Percentiles rank a stretch among this genome's conserved stretches.
Evolutionary conservation across 202 grass and related monocot species (phyloP).

Genomic region (Panicum virgatum): DNA sequence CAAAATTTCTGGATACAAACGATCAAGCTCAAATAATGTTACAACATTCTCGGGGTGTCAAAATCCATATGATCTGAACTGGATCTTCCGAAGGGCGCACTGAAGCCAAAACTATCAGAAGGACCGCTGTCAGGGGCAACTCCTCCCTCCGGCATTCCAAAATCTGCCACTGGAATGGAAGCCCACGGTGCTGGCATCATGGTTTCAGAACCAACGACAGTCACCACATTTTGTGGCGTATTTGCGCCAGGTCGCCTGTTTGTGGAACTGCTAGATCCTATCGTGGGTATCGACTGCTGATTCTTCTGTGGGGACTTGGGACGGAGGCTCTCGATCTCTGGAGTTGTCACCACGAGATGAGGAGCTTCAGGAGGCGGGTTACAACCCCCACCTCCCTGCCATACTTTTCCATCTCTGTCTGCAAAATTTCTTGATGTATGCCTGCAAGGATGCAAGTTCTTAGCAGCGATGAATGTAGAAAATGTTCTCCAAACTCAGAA

Average conservation of each 20-base stretch:
- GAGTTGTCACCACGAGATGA: slow-evolving; percentile 81
- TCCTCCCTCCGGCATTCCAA: slow-evolving; percentile 44
- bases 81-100: slow-evolving; percentile 30
- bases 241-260: slow-evolving; percentile 50
- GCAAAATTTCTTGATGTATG: slow-evolving; percentile 63
- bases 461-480: background rate
- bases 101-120: slow-evolving; percentile 52
- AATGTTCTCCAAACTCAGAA: background rate
- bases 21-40: slow-evolving; percentile 26
- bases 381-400: slow-evolving; percentile 84
- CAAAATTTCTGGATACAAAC: background rate
- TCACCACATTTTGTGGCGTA: slow-evolving; percentile 44
- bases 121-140: slow-evolving; percentile 13
- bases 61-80: slow-evolving; percentile 50
- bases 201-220: slow-evolving; percentile 48
- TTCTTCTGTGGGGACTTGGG: slow-evolving; percentile 62
- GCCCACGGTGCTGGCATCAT: slow-evolving; percentile 45
- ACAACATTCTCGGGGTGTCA: slow-evolving; percentile 43
- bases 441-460: slow-evolving; percentile 35
- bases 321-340: slow-evolving; percentile 77
- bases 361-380: slow-evolving; percentile 88
- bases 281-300: slow-evolving; percentile 33
- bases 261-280: slow-evolving; percentile 38
- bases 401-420: slow-evolving; percentile 82
- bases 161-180: slow-evolving; percentile 45